Evolutionary conservation across 176 grass and related monocot genomes (phyloP).

Genomic region (Microstegium vimineum): DNA sequence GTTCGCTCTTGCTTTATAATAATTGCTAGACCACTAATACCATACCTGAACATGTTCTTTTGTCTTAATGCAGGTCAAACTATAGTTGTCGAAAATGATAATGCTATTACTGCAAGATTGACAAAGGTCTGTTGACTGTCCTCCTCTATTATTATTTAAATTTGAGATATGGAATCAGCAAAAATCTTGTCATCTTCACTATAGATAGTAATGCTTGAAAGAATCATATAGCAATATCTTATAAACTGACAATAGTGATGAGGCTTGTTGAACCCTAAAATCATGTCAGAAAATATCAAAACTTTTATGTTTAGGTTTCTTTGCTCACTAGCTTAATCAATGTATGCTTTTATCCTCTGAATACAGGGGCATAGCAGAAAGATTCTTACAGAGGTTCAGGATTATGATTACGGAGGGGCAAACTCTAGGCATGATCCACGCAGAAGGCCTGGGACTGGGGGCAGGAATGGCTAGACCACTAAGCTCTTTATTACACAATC

Average conservation of each 20-base stretch:
- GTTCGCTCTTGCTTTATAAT: conserved; percentile 21
- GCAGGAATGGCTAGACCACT: conserved; percentile 47
- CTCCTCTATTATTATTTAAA: background rate
- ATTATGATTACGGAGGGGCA: conserved; percentile 80
- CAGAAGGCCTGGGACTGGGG: conserved; percentile 56
- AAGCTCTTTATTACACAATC: conserved; percentile 10
- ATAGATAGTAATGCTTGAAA: conserved; percentile 12
- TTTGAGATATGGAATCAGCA: background rate
- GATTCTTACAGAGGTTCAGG: conserved; percentile 60
- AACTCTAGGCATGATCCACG: conserved; percentile 76
- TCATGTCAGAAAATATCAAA: background rate
- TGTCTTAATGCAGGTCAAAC: conserved; percentile 40
- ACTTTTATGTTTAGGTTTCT: background rate
- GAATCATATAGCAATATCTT: conserved; percentile 14
- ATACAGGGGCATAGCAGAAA: conserved; percentile 58
- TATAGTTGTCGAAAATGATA: conserved; percentile 26
- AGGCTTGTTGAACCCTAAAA: background rate
- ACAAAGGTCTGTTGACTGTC: conserved; percentile 36
- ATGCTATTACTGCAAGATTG: background rate
- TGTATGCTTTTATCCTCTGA: background rate
- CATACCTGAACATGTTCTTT: conserved; percentile 14
- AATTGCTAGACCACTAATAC: background rate
- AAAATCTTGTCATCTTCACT: background rate
- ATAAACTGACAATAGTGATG: background rate
- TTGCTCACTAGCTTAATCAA: background rate